phyloP scores from a whole-genome alignment of 768 basidiomycete genomes.

The Lactifluus echinatus region DNA sequence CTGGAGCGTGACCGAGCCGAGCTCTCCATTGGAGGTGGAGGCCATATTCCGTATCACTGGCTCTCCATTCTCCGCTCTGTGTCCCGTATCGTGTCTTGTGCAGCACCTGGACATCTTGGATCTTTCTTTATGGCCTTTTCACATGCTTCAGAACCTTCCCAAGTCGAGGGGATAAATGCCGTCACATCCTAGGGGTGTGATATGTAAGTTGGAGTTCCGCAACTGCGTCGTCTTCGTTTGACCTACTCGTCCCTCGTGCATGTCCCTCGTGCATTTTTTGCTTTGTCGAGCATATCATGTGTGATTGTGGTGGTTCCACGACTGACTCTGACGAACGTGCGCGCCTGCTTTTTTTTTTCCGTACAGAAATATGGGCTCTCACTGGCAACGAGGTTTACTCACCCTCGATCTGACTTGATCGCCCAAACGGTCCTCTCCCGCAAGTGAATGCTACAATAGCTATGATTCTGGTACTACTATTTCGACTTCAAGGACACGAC shows the following conservation, averaged over 20 bases:
- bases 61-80: not conserved
- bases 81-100: no score
- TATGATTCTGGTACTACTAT: no score
- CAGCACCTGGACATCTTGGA: no score
- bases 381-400: not conserved
- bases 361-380: not conserved
- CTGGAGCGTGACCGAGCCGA: not conserved
- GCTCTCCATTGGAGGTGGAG: not conserved
- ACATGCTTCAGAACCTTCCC: no score
- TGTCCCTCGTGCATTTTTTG: not conserved
- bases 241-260: not conserved
- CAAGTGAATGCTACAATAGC: no score
- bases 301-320: not conserved
- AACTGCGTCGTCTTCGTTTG: not conserved
- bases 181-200: not conserved
- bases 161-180: no score
- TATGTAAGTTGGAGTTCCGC: not conserved
- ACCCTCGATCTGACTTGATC: not conserved
- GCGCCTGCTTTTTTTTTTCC: not conserved
- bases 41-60: not conserved
- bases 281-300: not conserved
- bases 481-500: no score
- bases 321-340: not conserved
- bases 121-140: no score
- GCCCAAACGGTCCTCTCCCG: no score